Percentiles rank a stretch among this genome's conserved stretches.
Evolutionary conservation across 805 yeast genomes (phyloP).

Genomic region (Myxozyma geophila): DNA sequence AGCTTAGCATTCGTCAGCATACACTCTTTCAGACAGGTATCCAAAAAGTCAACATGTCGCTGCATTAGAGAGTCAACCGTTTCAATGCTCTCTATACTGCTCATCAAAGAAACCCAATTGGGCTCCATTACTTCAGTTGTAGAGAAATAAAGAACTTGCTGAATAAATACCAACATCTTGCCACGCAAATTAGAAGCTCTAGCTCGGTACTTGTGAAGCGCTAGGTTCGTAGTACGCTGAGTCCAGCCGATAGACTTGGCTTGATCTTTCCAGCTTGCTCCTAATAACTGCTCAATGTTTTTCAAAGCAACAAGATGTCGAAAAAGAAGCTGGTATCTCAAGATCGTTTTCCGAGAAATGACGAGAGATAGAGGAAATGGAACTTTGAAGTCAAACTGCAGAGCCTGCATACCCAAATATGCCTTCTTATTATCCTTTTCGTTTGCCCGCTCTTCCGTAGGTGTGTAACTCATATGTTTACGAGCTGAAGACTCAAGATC

Average conservation of each 20-base stretch:
- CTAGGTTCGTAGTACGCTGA: slow-evolving; percentile 44
- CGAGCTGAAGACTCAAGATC: slow-evolving; percentile 40
- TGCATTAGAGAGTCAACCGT: slow-evolving; percentile 53
- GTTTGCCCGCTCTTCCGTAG: slow-evolving; percentile 11
- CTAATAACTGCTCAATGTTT: slow-evolving; percentile 62
- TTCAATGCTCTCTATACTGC: slow-evolving; percentile 40
- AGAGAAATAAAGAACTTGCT: slow-evolving; percentile 59
- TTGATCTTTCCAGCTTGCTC: slow-evolving; percentile 73
- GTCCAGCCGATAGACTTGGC: slow-evolving; percentile 77
- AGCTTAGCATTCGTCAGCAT: slow-evolving; percentile 64
- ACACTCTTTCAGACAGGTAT: slow-evolving; percentile 66
- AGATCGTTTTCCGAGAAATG: slow-evolving; percentile 67
- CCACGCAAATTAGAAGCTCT: slow-evolving; percentile 46
- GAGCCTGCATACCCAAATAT: slow-evolving; percentile 43
- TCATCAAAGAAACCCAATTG: slow-evolving; percentile 54
- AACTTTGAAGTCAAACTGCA: slow-evolving; percentile 51
- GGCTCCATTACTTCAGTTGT: slow-evolving; percentile 63
- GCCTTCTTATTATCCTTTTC: slow-evolving; percentile 36
- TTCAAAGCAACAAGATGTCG: slow-evolving; percentile 70
- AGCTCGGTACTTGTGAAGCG: slow-evolving; percentile 38
- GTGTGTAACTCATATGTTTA: slow-evolving; percentile 15
- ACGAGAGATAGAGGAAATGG: slow-evolving; percentile 89
- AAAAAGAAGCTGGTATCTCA: slow-evolving; percentile 79
- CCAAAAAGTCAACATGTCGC: slow-evolving; percentile 61
- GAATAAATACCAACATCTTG: slow-evolving; percentile 61